Percentiles rank a stretch among this genome's conserved stretches.
Evolutionary conservation across 2,329 filamentous ascomycete genomes (phyloP).

Genomic region (Neoscytalidium dimidiatum): DNA sequence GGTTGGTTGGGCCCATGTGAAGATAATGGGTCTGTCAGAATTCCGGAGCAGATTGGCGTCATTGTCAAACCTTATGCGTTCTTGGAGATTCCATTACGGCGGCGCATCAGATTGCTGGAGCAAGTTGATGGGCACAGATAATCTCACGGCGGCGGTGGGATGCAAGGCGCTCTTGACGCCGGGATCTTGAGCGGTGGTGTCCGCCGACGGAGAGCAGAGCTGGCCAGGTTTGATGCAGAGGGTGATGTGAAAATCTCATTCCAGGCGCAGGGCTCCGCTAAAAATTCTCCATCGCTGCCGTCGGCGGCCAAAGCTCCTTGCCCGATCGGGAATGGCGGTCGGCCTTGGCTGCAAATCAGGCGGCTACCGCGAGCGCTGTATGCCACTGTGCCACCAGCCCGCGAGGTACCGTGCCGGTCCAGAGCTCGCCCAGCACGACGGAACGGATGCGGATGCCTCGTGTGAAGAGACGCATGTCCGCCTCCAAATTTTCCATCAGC

Average conservation of each 20-base stretch:
- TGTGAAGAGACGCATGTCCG: not conserved
- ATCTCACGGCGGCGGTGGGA: not conserved
- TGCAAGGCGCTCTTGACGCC: not conserved
- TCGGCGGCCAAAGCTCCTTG: conserved; percentile 14
- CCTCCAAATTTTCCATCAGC: not conserved
- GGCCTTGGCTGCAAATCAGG: conserved; percentile 15
- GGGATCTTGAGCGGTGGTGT: not conserved
- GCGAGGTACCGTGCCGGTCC: not conserved
- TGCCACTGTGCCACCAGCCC: not conserved
- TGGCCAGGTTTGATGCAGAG: not conserved
- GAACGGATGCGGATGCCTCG: not conserved
- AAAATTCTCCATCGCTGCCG: conserved; percentile 7
- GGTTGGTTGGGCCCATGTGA: not conserved
- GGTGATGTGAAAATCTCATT: not conserved
- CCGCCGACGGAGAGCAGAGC: not conserved
- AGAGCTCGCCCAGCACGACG: not conserved
- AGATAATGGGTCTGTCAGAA: not conserved
- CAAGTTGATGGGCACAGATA: too few species aligned
- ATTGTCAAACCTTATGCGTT: not conserved
- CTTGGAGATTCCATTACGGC: too few species aligned
- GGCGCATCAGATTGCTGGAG: too few species aligned
- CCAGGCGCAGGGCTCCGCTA: not conserved
- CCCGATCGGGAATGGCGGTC: not conserved
- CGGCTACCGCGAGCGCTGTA: not conserved
- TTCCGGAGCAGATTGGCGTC: not conserved